A percentile compares a stretch with the other conserved stretches of the same genome.
Evolutionary conservation across 2,329 filamentous ascomycete genomes (phyloP).

Genomic region (Fusarium protoensiforme): DNA sequence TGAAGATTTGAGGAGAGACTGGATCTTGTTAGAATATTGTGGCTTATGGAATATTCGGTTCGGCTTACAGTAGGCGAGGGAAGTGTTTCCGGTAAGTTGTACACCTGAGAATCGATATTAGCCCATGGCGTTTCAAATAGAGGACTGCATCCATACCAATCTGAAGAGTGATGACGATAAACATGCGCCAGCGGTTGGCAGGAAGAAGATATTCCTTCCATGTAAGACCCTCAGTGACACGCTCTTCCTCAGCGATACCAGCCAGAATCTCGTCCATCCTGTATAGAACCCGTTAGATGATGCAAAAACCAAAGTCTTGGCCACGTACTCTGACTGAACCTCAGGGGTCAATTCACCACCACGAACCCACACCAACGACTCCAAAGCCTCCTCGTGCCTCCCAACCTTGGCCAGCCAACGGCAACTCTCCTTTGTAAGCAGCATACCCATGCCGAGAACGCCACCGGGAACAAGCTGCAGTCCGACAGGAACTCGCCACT

Average conservation of each 20-base stretch:
- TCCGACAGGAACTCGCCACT: slow-evolving; percentile 63
- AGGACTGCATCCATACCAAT: slow-evolving; percentile 46
- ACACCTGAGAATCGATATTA: slow-evolving; percentile 38
- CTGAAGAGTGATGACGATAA: slow-evolving; percentile 62
- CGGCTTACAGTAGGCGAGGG: slow-evolving; percentile 58
- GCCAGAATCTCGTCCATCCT: slow-evolving; percentile 56
- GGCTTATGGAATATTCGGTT: neutral
- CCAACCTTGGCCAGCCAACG: slow-evolving; percentile 60
- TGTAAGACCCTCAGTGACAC: slow-evolving; percentile 56
- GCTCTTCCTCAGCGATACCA: slow-evolving; percentile 59
- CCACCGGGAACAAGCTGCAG: slow-evolving; percentile 60
- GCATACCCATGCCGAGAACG: slow-evolving; percentile 59
- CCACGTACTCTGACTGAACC: slow-evolving; percentile 49
- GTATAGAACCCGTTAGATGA: neutral
- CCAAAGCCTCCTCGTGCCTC: slow-evolving; percentile 56
- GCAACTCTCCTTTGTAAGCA: slow-evolving; percentile 59
- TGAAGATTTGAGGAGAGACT: slow-evolving; percentile 63
- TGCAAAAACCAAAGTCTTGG: neutral
- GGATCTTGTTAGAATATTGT: neutral
- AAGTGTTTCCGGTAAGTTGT: slow-evolving; percentile 63
- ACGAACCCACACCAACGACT: slow-evolving; percentile 62
- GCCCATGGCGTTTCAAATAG: neutral
- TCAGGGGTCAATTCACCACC: slow-evolving; percentile 53
- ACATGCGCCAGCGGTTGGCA: slow-evolving; percentile 59
- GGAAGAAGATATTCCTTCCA: slow-evolving; percentile 58